Base-by-base conservation (phyloP, 257 asterid species). In the Verbascum thapsus region DNA sequence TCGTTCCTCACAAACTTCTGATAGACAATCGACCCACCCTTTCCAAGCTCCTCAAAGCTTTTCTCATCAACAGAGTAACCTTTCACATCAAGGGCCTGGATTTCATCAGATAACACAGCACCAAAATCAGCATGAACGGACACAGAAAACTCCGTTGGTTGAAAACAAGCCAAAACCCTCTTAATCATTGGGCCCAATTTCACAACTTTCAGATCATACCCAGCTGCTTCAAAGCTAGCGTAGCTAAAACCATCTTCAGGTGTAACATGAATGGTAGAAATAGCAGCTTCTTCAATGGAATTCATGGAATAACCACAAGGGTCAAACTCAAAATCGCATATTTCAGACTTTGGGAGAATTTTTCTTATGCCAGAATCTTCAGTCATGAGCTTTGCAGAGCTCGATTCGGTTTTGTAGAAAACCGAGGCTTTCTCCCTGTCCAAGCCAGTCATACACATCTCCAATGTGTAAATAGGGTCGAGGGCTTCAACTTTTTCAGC, bases 1-100 rank as follows among this genome's bases (percentile, higher is more conserved):
- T 58, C 76, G 42, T 78, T 35, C 69, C 69, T 72, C 6, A 38
- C 73, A 67, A 85, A 90, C 79, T 80, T 90, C 79, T 82, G 87
- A 88, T 83, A 88, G 30, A 85, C 68, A 6, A 88, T 66, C 0
- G 88, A 72, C 8, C 95, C 85, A 8, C 86, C 95, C 61, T 34
- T 17, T 63, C 88, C 94, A 43, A 90, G 80, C 48, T 77, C 90
- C 75, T 80, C 88, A 10, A 15, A 15, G 79, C 81, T 43, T 7
- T 74, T 68, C 67, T 80, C 86, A 3, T 67, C 81, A 1, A 75
- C 57, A 30, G 44, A 30, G 44, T 88, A 90, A 7, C 83, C 81
- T 56, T 84, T 78, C 40, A 82, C n/a, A 15, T 69, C 80, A 17
- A 82, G 52, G 12, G 58, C 53, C 41, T 66, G 71, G 4, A 72